A percentile compares a stretch with the other conserved stretches of the same genome.
phyloP scores from a whole-genome alignment of 345 rosid genomes.

The Arabidopsis thaliana region TAIR10.1 NC_003070.9:28240501-28241000 shows the following conservation, averaged over 20 bases:
- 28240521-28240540: neutral
- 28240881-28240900: neutral
- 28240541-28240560: neutral
- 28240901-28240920: neutral
- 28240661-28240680: neutral
- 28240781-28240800: neutral
- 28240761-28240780: neutral
- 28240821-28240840: neutral
- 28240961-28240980: neutral
- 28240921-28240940: too few relatives aligned
- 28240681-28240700: neutral
- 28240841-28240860: neutral
- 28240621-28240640: neutral
- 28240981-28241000: slow-evolving; percentile 1
- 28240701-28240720: neutral
- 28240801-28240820: neutral
- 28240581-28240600: neutral
- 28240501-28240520: neutral
- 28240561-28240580: neutral
- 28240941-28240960: neutral
- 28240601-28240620: neutral
- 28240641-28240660: neutral
- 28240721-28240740: neutral
- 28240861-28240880: neutral
- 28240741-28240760: neutral